phyloP scores from a whole-genome alignment of 768 basidiomycete genomes.

The Heimioporus sp. region DNA sequence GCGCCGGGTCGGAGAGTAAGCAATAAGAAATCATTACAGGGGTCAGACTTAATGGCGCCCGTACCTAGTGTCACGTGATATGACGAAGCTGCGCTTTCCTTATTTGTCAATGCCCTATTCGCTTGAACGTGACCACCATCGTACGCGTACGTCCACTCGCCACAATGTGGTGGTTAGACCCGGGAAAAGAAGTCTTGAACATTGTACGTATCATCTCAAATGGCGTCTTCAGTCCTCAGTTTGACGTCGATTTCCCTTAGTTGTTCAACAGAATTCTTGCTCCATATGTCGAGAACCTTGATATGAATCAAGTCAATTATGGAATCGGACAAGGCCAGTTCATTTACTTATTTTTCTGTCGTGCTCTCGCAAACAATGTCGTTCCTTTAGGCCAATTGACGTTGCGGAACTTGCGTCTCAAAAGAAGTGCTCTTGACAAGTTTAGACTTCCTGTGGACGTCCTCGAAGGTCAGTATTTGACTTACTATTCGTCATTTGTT shows the following conservation, averaged over 20 bases:
- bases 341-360: not conserved
- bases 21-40: too few relatives aligned
- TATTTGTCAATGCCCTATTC: constrained; percentile 32
- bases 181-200: constrained; percentile 81
- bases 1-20: too few relatives aligned
- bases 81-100: constrained; percentile 22
- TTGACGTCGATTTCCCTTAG: constrained; percentile 29
- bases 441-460: constrained; percentile 96
- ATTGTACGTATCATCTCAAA: constrained; percentile 42
- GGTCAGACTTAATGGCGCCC: too few relatives aligned
- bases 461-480: constrained; percentile 62
- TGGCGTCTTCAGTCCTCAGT: not conserved
- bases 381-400: constrained; percentile 62
- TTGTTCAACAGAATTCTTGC: constrained; percentile 89
- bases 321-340: constrained; percentile 79
- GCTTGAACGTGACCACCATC: constrained; percentile 8
- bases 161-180: constrained; percentile 85
- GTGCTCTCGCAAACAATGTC: constrained; percentile 5
- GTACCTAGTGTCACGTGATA: constrained; percentile 34
- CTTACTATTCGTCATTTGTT: not conserved
- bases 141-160: constrained; percentile 8
- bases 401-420: constrained; percentile 79
- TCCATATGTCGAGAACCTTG: constrained; percentile 95
- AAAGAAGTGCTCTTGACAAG: constrained; percentile 92
- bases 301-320: constrained; percentile 92